A percentile compares a stretch with the other conserved stretches of the same genome.
Evolutionary conservation across 2,329 filamentous ascomycete species (phyloP).

Genomic region (Diaporthe vaccinii): DNA sequence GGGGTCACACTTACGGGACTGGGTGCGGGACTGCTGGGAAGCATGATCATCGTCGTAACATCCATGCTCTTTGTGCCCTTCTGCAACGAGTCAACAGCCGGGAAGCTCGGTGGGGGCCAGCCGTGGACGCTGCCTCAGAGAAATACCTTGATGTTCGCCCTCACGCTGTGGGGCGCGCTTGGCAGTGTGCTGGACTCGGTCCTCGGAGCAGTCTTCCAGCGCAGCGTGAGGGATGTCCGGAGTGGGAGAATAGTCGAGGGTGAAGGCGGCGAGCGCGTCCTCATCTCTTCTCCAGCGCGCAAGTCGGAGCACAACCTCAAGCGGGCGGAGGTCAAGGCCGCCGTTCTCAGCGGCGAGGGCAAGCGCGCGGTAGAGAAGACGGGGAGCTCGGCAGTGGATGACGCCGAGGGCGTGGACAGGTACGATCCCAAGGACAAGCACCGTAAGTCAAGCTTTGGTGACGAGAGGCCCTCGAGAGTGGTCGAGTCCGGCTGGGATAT

Average conservation of each 20-base stretch:
- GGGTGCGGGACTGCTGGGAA: slow-evolving; percentile 79
- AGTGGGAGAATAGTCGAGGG: slow-evolving; percentile 92
- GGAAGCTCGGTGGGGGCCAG: slow-evolving; percentile 56
- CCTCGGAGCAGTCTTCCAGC: slow-evolving; percentile 86
- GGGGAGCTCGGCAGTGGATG: slow-evolving; percentile 47
- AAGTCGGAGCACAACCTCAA: slow-evolving; percentile 51
- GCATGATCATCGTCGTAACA: slow-evolving; percentile 76
- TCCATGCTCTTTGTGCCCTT: slow-evolving; percentile 78
- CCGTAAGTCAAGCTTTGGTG: slow-evolving; percentile 65
- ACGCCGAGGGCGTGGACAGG: slow-evolving; percentile 52
- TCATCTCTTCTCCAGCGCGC: slow-evolving; percentile 47
- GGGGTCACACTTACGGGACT: slow-evolving; percentile 86
- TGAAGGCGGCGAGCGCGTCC: slow-evolving; percentile 68
- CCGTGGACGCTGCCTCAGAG: slow-evolving; percentile 65
- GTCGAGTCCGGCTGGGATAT: slow-evolving; percentile 78
- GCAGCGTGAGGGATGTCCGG: slow-evolving; percentile 85
- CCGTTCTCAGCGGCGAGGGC: slow-evolving; percentile 58
- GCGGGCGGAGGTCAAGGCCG: slow-evolving; percentile 56
- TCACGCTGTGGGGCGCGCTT: slow-evolving; percentile 80
- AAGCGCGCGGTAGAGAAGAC: slow-evolving; percentile 57
- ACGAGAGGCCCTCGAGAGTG: slow-evolving; percentile 71
- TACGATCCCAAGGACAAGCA: slow-evolving; percentile 66
- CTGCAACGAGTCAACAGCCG: slow-evolving; percentile 63
- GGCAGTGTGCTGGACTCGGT: slow-evolving; percentile 91
- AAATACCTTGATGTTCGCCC: slow-evolving; percentile 62